These are phyloP conservation scores for Silybum marianum DNA, from an alignment of 129 eudicot species.

Conservation along the genomic window DNA sequence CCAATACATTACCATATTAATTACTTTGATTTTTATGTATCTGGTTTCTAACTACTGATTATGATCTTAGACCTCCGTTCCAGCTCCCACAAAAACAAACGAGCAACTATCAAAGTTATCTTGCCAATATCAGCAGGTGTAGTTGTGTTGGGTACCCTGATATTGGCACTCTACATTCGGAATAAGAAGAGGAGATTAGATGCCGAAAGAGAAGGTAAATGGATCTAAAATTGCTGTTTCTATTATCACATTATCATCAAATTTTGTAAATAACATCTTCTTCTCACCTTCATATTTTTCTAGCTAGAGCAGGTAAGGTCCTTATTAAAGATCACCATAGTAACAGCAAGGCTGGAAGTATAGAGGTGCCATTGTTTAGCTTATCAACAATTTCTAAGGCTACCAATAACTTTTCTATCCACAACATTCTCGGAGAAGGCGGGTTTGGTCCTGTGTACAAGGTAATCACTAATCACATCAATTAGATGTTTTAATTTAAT, in stretches of 20 bases:
- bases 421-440: conserved; percentile 37
- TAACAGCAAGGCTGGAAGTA: not conserved
- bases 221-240: not conserved
- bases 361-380: conserved; percentile 13
- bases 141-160: conserved; percentile 6
- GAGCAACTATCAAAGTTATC: not conserved
- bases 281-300: not conserved
- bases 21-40: not conserved
- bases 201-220: conserved; percentile 16
- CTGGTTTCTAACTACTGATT: not conserved
- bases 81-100: not conserved
- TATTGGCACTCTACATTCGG: conserved; percentile 5
- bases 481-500: not conserved
- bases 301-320: not conserved
- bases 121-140: not conserved
- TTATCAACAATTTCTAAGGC: conserved; percentile 22
- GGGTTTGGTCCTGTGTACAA: conserved; percentile 31
- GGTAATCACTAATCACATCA: conserved; percentile 10
- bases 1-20: not conserved
- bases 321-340: not conserved
- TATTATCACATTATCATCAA: not conserved
- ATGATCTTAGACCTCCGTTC: not conserved
- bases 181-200: conserved; percentile 15
- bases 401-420: conserved; percentile 22
- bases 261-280: not conserved